Evolutionary conservation across 176 grass and related monocot genomes (phyloP).

Genomic region (Juncus effusus): DNA sequence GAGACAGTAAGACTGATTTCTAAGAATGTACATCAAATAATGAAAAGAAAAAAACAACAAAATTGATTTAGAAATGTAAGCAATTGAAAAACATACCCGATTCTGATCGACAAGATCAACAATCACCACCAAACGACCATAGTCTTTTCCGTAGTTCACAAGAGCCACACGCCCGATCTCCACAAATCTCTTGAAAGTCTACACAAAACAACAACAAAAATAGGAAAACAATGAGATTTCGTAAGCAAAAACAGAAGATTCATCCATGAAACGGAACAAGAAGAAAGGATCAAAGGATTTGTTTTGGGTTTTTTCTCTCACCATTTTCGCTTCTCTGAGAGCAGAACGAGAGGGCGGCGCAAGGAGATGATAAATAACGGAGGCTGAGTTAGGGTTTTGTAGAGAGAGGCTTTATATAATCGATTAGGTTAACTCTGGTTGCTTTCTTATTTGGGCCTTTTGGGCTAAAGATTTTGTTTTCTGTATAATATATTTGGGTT

Average conservation of each 20-base stretch:
- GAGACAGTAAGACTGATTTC: no score
- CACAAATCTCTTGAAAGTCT: conserved; percentile 68
- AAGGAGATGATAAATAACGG: conserved; percentile 26
- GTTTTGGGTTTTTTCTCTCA: conserved; percentile 8
- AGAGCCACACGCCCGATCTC: conserved; percentile 90
- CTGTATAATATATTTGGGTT: no score
- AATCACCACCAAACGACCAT: conserved; percentile 72
- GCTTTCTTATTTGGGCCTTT: no score
- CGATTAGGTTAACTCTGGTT: no score
- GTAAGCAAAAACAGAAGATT: not conserved
- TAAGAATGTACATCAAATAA: not conserved
- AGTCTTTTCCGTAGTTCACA: conserved; percentile 86
- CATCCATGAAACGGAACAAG: no score
- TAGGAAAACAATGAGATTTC: not conserved
- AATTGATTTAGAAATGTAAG: conserved; percentile 1
- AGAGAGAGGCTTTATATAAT: no score
- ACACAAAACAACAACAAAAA: not conserved
- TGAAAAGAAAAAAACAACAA: not conserved
- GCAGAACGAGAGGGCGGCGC: conserved; percentile 28
- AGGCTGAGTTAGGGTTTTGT: conserved; percentile 32
- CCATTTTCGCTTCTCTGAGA: conserved; percentile 40
- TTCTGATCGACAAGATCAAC: conserved; percentile 84
- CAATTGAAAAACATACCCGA: conserved; percentile 32
- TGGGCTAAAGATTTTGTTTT: no score
- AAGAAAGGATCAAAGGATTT: not conserved